phyloP scores from a whole-genome alignment of 2,329 filamentous ascomycete species.

The Xylariaceae sp. region DNA sequence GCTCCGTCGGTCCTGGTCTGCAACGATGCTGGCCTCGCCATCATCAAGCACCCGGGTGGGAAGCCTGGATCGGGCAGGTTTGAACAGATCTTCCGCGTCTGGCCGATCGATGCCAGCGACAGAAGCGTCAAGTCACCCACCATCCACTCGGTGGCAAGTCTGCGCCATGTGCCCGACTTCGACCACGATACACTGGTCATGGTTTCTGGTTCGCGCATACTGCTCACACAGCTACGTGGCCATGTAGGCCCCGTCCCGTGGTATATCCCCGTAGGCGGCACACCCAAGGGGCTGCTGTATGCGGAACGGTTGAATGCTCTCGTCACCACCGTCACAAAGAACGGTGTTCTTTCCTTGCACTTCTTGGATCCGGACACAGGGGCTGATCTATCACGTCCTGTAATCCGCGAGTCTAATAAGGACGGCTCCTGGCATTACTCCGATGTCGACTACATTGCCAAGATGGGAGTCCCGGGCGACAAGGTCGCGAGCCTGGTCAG shows the following conservation, averaged over 20 bases:
- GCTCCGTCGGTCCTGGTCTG: conserved; percentile 40
- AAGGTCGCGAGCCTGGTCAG: conserved; percentile 61
- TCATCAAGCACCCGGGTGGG: conserved; percentile 20
- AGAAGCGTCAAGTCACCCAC: conserved; percentile 40
- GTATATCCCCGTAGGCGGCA: conserved; percentile 32
- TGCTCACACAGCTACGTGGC: conserved; percentile 47
- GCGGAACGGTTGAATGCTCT: conserved; percentile 48
- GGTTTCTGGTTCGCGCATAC: conserved; percentile 43
- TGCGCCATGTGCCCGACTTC: conserved; percentile 36
- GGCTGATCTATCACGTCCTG: conserved; percentile 42
- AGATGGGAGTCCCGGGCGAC: conserved; percentile 52
- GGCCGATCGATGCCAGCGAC: conserved; percentile 46
- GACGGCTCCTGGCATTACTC: conserved; percentile 29
- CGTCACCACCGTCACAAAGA: conserved; percentile 45
- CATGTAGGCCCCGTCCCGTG: conserved; percentile 29
- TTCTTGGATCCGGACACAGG: conserved; percentile 55
- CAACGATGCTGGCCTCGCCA: conserved; percentile 25
- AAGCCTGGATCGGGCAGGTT: conserved; percentile 25
- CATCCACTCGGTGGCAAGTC: conserved; percentile 43
- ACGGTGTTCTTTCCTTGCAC: conserved; percentile 42
- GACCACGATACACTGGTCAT: conserved; percentile 43
- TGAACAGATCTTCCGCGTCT: conserved; percentile 41
- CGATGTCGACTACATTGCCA: conserved; percentile 45
- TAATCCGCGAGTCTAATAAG: conserved; percentile 15
- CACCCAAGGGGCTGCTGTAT: conserved; percentile 49